Percentiles rank a stretch among this genome's conserved stretches.
These are phyloP conservation scores for Xylaria sp. DNA, from an alignment of 2,329 filamentous ascomycete species.

Conservation along the genomic window DNA sequence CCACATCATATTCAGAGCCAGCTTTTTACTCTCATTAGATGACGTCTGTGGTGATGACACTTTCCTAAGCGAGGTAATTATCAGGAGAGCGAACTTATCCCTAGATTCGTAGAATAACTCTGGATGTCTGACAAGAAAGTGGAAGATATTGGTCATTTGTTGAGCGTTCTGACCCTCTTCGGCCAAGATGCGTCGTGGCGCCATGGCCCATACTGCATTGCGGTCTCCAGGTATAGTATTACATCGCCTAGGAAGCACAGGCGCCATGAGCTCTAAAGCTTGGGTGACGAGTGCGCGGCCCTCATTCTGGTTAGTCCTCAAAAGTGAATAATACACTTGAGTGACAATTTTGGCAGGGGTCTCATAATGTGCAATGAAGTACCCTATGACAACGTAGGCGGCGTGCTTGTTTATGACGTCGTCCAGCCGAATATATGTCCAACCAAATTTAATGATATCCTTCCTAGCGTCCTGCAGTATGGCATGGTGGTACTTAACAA, in stretches of 20 bases:
- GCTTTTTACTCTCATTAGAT: slow-evolving; percentile 90
- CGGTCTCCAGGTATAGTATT: slow-evolving; percentile 73
- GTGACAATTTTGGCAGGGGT: slow-evolving; percentile 95
- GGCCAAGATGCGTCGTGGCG: slow-evolving; percentile 87
- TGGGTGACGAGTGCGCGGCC: slow-evolving; percentile 92
- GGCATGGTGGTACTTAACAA: slow-evolving; percentile 93
- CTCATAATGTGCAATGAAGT: slow-evolving; percentile 97
- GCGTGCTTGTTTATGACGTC: slow-evolving; percentile 99
- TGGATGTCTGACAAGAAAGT: slow-evolving; percentile 92
- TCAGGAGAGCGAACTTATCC: slow-evolving; percentile 88
- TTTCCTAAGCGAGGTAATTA: slow-evolving; percentile 89
- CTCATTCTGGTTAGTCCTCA: slow-evolving; percentile 95
- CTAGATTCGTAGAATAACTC: slow-evolving; percentile 94
- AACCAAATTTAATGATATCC: slow-evolving; percentile 98
- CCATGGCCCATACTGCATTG: slow-evolving; percentile 87
- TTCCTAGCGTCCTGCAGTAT: slow-evolving; percentile 92
- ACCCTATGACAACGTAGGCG: slow-evolving; percentile 95
- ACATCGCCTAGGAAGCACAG: slow-evolving; percentile 88
- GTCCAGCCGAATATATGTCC: slow-evolving; percentile 98
- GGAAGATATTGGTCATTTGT: slow-evolving; percentile 96
- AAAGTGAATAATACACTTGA: slow-evolving; percentile 90
- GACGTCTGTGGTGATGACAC: slow-evolving; percentile 85
- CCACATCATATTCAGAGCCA: slow-evolving; percentile 89
- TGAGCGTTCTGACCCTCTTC: slow-evolving; percentile 96
- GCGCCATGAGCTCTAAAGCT: slow-evolving; percentile 93